phyloP scores from a whole-genome alignment of 257 asterid species.

The Solanum infundibuliforme region DNA sequence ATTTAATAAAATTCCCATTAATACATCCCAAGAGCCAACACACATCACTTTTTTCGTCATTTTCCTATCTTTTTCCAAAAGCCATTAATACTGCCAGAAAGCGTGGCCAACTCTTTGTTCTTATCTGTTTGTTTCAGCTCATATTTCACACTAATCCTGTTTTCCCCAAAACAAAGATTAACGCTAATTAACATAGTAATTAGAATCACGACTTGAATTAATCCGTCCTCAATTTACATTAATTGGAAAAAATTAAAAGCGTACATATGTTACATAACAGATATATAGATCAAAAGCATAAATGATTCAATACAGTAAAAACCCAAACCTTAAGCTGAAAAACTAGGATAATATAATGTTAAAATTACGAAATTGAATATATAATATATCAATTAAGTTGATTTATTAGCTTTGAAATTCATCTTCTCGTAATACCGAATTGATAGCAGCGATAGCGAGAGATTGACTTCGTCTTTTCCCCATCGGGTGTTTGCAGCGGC shows the following conservation, averaged over 20 bases:
- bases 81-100: neutral
- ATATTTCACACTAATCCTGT: neutral
- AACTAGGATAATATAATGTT: neutral
- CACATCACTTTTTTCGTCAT: neutral
- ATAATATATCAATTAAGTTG: conserved; percentile 3
- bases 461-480: conserved; percentile 96
- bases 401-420: conserved; percentile 50
- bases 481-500: conserved; percentile 45
- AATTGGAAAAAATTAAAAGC: neutral
- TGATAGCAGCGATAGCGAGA: conserved; percentile 77
- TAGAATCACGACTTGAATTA: neutral
- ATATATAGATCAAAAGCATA: neutral
- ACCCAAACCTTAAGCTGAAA: neutral
- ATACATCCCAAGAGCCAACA: neutral
- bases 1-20: neutral
- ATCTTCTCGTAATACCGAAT: conserved; percentile 82
- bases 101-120: neutral
- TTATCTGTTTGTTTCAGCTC: neutral
- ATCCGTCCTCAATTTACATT: neutral
- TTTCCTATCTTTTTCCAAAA: neutral
- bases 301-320: neutral
- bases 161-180: neutral
- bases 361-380: neutral
- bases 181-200: neutral
- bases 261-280: neutral